These are phyloP conservation scores for Obelidium mucronatum DNA, from an alignment of 192 early-diverging fungal genomes.

Conservation along the genomic window DNA sequence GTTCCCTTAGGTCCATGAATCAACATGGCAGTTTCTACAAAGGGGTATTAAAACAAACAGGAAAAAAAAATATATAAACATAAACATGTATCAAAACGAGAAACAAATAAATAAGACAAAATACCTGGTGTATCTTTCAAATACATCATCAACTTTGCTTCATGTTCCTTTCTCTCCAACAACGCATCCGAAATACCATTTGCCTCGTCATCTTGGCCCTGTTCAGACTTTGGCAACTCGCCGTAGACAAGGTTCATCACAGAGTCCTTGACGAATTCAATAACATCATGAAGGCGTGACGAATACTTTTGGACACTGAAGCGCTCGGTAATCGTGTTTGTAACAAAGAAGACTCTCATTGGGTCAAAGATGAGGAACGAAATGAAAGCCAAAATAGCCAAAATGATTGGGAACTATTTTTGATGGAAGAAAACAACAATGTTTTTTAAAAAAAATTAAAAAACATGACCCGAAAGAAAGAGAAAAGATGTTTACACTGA, in stretches of 20 bases:
- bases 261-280: background rate
- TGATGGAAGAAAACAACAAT: conserved; percentile 42
- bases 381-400: conserved; percentile 76
- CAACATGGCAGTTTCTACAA: conserved; percentile 82
- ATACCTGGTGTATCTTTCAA: conserved; percentile 57
- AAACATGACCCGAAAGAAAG: background rate
- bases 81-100: no score
- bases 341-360: conserved; percentile 87
- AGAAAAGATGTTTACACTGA: conserved; percentile 35
- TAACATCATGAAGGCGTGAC: background rate
- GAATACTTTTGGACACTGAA: conserved; percentile 68
- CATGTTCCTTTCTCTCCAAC: conserved; percentile 66
- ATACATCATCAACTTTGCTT: conserved; percentile 61
- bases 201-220: conserved; percentile 9
- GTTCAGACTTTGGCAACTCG: conserved; percentile 26
- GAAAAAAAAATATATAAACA: background rate
- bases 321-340: conserved; percentile 81
- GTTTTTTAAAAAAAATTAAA: background rate
- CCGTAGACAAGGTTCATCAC: background rate
- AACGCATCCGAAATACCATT: conserved; percentile 40
- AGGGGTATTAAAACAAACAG: background rate
- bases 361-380: conserved; percentile 92
- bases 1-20: conserved; percentile 85
- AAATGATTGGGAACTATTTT: conserved; percentile 70
- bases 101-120: no score